Conservation (phyloP, 2,329 filamentous ascomycete species). For the Geoglossum cookeanum region DNA sequence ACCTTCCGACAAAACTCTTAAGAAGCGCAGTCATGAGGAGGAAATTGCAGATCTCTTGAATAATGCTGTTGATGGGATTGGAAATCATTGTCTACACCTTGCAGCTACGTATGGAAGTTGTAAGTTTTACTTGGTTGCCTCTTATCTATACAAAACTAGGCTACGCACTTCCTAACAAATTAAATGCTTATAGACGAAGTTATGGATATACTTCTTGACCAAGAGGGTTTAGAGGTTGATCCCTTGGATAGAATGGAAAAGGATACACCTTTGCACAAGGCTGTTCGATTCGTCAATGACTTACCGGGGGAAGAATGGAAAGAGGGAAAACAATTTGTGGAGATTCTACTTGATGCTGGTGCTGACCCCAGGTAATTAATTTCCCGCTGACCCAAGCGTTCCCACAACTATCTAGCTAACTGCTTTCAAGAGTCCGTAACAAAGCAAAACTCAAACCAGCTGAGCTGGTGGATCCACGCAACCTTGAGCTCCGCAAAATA, state of each 20-base stretch:
- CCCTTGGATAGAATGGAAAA: constrained; percentile 49
- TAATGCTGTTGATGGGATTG: constrained; percentile 64
- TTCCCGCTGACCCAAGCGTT: neutral
- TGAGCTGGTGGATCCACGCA: constrained; percentile 55
- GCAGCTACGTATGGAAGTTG: constrained; percentile 74
- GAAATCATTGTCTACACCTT: constrained; percentile 77
- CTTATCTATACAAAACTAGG: neutral
- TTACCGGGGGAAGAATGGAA: constrained; percentile 43
- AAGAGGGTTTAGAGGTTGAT: constrained; percentile 72
- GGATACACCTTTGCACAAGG: constrained; percentile 65
- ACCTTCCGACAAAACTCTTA: neutral
- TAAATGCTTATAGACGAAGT: constrained; percentile 42
- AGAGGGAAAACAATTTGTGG: constrained; percentile 46
- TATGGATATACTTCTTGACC: constrained; percentile 66
- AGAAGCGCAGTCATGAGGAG: constrained; percentile 35
- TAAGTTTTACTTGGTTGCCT: constrained; percentile 26
- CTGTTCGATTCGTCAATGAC: constrained; percentile 56
- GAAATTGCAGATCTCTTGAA: constrained; percentile 67
- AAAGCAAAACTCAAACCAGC: constrained; percentile 52
- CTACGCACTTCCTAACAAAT: neutral
- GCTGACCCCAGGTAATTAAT: constrained; percentile 31
- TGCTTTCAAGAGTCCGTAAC: constrained; percentile 35
- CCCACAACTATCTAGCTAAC: neutral
- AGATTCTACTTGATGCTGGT: constrained; percentile 70
- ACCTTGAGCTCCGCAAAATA: constrained; percentile 39